Base-by-base conservation (phyloP, 371 early-diverging fungal genomes). In the Astathelohania contejeani region DNA sequence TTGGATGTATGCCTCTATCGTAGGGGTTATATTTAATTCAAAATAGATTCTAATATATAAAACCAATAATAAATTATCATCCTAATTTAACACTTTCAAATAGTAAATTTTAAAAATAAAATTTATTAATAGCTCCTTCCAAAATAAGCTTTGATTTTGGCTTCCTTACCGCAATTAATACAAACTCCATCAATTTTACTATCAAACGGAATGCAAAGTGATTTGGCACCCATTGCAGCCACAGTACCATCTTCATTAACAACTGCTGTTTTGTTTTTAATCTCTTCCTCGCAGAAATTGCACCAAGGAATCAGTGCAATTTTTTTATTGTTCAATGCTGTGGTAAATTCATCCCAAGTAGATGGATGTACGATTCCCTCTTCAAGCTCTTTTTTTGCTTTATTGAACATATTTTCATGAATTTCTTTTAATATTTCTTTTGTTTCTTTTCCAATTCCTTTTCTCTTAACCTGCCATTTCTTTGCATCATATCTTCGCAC, bases 151-250 rank as follows among this genome's bases (percentile, higher is more conserved):
- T 80, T 84, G 67, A 79, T 79, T 74, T 83, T 82, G 67, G 87
- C 88, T 59, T 79, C 70, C 55, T 79, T 71, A 38, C 78, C 82
- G 68, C 88, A 88, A 55, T 81, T 81, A 66, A 84, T 70, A 70
- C 88, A 88, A 56, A 82, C 82, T 49, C 76, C 79, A 53, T 81
- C 82, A 27, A 45, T 58, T 47, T 88, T 87, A 78, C 90, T 87
- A 45, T 79, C 78, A 70, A 87, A 87, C 19, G 97, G 99, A 70
- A 92, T 88, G 77, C 99, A 98, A 46, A 98, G 81, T 3, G 92
- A 85, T 76, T 98, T 98, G 63, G 94, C 97, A 51, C 99, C 97
- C 88, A 88, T 88, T 20, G 87, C 83, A 49, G 90, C 87, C 53
- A 90, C 94, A 20, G 39, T 46, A 0, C 55, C 60, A 35, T 65